These are phyloP conservation scores for Pontederia paniculata DNA, from an alignment of 176 grass and related monocot genomes.

Conservation along the genomic window DNA sequence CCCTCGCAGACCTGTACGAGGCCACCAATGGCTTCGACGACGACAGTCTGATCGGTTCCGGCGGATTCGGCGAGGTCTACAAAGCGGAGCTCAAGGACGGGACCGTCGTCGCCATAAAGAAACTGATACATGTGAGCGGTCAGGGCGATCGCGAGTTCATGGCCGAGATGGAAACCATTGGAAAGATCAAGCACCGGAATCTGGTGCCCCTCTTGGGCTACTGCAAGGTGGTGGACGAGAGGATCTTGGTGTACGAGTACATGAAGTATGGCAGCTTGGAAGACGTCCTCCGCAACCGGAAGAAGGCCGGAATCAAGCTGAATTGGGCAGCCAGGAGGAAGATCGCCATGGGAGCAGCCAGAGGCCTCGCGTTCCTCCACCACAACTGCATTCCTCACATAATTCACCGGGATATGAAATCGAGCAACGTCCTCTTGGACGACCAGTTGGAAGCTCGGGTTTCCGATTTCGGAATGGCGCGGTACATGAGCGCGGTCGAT, in stretches of 20 bases:
- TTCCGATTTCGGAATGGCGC: slow-evolving; percentile 94
- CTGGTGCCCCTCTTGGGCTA: slow-evolving; percentile 83
- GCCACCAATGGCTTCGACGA: slow-evolving; percentile 85
- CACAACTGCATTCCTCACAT: slow-evolving; percentile 93
- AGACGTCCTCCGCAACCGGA: slow-evolving; percentile 66
- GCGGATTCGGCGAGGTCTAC: slow-evolving; percentile 95
- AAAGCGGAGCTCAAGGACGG: slow-evolving; percentile 83
- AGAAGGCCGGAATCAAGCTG: slow-evolving; percentile 45
- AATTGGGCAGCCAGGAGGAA: slow-evolving; percentile 64
- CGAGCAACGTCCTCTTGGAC: slow-evolving; percentile 87
- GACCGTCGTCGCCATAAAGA: slow-evolving; percentile 76
- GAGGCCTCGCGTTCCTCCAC: slow-evolving; percentile 82
- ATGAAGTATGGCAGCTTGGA: slow-evolving; percentile 92
- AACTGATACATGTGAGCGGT: slow-evolving; percentile 80
- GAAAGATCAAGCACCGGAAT: slow-evolving; percentile 93
- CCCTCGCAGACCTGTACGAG: slow-evolving; percentile 58
- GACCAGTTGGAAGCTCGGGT: slow-evolving; percentile 79
- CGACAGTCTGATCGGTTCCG: slow-evolving; percentile 52
- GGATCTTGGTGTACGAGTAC: slow-evolving; percentile 83
- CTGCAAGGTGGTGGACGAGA: slow-evolving; percentile 80
- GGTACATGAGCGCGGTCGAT: slow-evolving; percentile 64
- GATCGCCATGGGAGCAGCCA: slow-evolving; percentile 74
- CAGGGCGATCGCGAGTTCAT: slow-evolving; percentile 95
- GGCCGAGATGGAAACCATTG: slow-evolving; percentile 97
- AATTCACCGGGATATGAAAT: slow-evolving; percentile 98